These are phyloP conservation scores for Vachellia collinsii DNA, from an alignment of 306 rosid genomes.

Conservation along the genomic window DNA sequence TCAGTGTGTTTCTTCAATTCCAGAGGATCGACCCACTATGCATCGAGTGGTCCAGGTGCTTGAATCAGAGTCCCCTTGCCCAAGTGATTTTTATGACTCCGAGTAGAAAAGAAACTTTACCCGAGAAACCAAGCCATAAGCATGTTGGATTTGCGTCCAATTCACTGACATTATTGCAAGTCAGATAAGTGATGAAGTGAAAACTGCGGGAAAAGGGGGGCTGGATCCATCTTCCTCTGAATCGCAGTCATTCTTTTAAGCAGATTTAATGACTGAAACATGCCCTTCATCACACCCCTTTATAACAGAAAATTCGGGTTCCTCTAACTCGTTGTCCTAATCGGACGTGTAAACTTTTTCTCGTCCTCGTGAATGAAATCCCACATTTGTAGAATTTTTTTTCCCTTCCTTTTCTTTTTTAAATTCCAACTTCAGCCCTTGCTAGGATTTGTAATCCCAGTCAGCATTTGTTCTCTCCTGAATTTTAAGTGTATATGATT, in stretches of 20 bases:
- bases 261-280: conserved; percentile 35
- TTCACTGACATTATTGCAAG: conserved; percentile 34
- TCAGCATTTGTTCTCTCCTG: conserved; percentile 47
- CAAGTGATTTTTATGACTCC: conserved; percentile 91
- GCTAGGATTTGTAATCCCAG: conserved; percentile 48
- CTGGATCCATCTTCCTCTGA: conserved; percentile 35
- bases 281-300: conserved; percentile 37
- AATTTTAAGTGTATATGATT: conserved; percentile 68
- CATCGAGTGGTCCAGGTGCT: conserved; percentile 93
- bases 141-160: conserved; percentile 36
- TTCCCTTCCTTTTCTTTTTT: neutral
- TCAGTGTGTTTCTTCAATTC: conserved; percentile 86
- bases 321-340: conserved; percentile 36
- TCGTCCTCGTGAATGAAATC: conserved; percentile 47
- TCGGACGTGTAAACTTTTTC: conserved; percentile 37
- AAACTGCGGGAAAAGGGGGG: conserved; percentile 27
- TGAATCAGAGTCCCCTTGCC: conserved; percentile 98
- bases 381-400: conserved; percentile 29
- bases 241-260: conserved; percentile 53
- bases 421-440: neutral
- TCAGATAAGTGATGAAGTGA: conserved; percentile 37
- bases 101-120: conserved; percentile 49
- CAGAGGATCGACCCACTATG: conserved; percentile 97
- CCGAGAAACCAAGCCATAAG: conserved; percentile 22
- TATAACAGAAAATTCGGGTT: conserved; percentile 31